Percentiles rank a stretch among this genome's conserved stretches.
Conservation (phyloP, 352 stramenopile species). For the Pythium monospermum region DNA sequence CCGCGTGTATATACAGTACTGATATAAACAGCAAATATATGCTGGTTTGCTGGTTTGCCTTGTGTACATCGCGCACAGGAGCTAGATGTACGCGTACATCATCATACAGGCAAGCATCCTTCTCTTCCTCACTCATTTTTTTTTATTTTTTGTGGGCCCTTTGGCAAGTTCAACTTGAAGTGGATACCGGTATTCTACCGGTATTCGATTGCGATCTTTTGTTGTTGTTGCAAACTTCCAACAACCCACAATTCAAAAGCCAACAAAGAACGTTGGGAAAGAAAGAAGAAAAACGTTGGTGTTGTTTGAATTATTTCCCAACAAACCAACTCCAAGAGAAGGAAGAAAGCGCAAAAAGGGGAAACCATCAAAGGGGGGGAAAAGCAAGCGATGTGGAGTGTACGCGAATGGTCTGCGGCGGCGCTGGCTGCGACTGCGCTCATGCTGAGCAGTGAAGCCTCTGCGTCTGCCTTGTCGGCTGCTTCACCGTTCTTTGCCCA, state of each 20-base stretch:
- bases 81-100: too few relatives aligned
- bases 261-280: too few relatives aligned
- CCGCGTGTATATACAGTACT: constrained; percentile 7
- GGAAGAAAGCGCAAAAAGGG: neutral
- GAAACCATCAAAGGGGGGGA: neutral
- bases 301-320: neutral
- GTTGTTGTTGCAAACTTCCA: neutral
- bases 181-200: neutral
- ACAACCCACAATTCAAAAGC: neutral
- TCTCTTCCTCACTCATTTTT: neutral
- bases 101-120: too few relatives aligned
- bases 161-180: neutral
- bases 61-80: too few relatives aligned
- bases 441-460: neutral
- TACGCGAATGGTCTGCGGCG: neutral
- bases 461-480: constrained; percentile 2
- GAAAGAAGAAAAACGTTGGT: neutral
- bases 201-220: neutral
- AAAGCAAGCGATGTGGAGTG: neutral
- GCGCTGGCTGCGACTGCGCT: neutral
- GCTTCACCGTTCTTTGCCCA: neutral
- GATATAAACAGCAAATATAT: neutral
- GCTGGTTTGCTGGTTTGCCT: too few relatives aligned
- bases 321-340: neutral
- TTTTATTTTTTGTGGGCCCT: neutral